phyloP scores from a whole-genome alignment of 257 asterid genomes.

The Nyctanthes arbortristis region DNA sequence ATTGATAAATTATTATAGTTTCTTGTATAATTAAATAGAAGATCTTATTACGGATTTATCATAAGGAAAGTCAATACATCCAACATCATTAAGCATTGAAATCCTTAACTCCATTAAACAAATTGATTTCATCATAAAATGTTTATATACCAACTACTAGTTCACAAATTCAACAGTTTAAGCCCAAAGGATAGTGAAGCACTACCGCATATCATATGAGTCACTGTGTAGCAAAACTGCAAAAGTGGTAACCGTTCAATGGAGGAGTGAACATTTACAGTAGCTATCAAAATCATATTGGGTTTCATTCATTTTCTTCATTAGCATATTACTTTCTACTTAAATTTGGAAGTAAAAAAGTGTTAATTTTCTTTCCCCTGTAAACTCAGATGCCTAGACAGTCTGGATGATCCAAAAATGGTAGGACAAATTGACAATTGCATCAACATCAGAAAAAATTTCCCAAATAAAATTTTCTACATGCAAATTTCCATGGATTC shows the following conservation, averaged over 20 bases:
- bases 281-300: background rate
- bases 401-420: background rate
- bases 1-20: too few species aligned
- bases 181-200: background rate
- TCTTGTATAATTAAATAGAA: too few species aligned
- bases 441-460: background rate
- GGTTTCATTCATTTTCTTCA: background rate
- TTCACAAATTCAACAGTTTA: background rate
- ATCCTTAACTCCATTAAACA: too few species aligned
- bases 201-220: background rate
- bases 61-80: too few species aligned
- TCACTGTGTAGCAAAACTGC: background rate
- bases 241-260: slow-evolving; percentile 2
- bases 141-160: background rate
- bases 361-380: background rate
- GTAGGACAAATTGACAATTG: background rate
- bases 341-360: background rate
- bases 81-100: too few species aligned
- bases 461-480: too few species aligned
- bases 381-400: slow-evolving; percentile 1
- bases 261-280: background rate
- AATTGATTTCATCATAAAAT: too few species aligned
- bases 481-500: too few species aligned
- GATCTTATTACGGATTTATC: too few species aligned
- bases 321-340: background rate